These are phyloP conservation scores for Phytopythium cucurbitacearum DNA, from an alignment of 352 stramenopile species.

Conservation along the genomic window DNA sequence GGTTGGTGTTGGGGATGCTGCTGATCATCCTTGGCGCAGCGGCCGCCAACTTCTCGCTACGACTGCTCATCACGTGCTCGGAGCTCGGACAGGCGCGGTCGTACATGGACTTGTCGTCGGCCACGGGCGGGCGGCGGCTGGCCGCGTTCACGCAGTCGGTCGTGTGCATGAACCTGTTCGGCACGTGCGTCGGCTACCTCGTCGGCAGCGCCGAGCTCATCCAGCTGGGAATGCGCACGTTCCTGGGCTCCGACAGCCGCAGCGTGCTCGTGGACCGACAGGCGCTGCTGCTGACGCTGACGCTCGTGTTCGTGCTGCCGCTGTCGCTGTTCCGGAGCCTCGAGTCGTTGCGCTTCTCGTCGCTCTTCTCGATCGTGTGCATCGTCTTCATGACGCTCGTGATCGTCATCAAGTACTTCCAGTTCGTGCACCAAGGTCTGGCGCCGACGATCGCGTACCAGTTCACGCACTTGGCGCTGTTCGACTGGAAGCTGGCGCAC, in stretches of 20 bases:
- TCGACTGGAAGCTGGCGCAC: constrained; percentile 55
- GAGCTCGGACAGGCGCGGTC: constrained; percentile 69
- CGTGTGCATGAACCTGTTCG: constrained; percentile 87
- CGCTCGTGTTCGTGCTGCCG: constrained; percentile 61
- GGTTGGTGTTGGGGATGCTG: constrained; percentile 62
- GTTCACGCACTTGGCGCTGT: constrained; percentile 67
- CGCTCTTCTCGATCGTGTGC: constrained; percentile 84
- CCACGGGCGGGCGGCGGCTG: constrained; percentile 58
- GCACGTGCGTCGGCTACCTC: constrained; percentile 80
- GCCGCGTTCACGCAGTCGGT: constrained; percentile 71
- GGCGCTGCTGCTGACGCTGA: constrained; percentile 61
- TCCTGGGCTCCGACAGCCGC: constrained; percentile 35
- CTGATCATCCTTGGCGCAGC: constrained; percentile 66
- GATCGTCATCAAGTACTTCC: constrained; percentile 89
- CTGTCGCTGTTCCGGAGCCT: constrained; percentile 81
- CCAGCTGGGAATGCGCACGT: constrained; percentile 51
- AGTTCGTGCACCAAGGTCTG: constrained; percentile 72
- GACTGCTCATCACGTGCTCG: constrained; percentile 72
- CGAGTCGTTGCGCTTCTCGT: constrained; percentile 81
- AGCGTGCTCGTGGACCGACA: constrained; percentile 63
- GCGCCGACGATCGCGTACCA: constrained; percentile 67
- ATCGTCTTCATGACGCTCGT: constrained; percentile 87
- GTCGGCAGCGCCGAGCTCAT: constrained; percentile 78
- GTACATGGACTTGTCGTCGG: constrained; percentile 78
- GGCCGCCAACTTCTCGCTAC: constrained; percentile 81